Conservation (phyloP, 805 yeast genomes). For the Metschnikowia gruessii region DNA sequence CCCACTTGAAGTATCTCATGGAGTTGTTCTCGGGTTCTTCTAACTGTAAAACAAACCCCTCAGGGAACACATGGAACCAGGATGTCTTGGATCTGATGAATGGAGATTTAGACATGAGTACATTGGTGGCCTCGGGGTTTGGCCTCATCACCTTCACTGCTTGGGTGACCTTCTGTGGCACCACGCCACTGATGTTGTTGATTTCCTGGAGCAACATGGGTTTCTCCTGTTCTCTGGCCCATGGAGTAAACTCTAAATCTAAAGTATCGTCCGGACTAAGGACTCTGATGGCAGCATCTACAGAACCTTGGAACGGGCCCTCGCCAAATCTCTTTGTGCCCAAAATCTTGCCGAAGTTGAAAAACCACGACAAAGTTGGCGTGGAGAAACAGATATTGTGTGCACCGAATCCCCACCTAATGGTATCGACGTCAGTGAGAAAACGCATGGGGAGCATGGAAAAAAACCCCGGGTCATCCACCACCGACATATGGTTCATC, state of each 20-base stretch:
- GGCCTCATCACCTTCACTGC: constrained; percentile 28
- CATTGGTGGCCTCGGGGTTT: constrained; percentile 27
- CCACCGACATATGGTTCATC: constrained; percentile 90
- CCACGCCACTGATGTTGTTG: constrained; percentile 17
- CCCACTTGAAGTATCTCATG: constrained; percentile 96
- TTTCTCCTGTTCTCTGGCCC: constrained; percentile 27
- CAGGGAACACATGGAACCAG: constrained; percentile 96
- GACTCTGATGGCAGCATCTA: constrained; percentile 82
- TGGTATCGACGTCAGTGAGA: constrained; percentile 57
- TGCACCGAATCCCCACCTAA: constrained; percentile 96
- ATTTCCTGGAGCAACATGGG: constrained; percentile 42
- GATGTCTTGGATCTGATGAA: constrained; percentile 62
- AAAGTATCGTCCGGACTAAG: constrained; percentile 74
- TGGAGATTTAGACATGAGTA: constrained; percentile 44
- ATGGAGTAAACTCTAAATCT: constrained; percentile 40
- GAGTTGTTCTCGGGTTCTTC: constrained; percentile 78
- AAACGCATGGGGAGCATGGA: constrained; percentile 76
- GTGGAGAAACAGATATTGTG: constrained; percentile 80
- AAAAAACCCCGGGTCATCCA: constrained; percentile 91
- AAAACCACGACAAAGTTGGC: constrained; percentile 52
- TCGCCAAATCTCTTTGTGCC: constrained; percentile 85
- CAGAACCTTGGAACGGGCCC: constrained; percentile 88
- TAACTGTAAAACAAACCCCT: constrained; percentile 86
- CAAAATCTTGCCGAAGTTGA: constrained; percentile 85
- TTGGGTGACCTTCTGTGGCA: constrained; percentile 8